A percentile compares a stretch with the other conserved stretches of the same genome.
These are phyloP conservation scores for Amylocystis lapponica DNA, from an alignment of 768 basidiomycete species.

Conservation along the genomic window DNA sequence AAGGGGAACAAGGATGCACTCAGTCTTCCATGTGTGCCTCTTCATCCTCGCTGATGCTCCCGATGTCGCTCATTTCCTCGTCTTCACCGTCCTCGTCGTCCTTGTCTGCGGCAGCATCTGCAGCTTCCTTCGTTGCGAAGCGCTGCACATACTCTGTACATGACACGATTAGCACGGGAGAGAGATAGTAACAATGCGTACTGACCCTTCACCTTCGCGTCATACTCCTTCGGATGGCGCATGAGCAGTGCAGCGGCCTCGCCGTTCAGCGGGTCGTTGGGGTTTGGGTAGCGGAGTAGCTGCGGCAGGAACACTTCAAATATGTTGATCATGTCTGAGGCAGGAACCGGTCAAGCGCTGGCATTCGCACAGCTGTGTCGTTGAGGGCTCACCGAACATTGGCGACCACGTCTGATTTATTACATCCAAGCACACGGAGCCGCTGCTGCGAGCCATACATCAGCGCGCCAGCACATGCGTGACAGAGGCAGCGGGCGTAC, in stretches of 20 bases:
- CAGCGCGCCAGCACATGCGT: neutral
- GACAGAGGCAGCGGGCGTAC: slow-evolving; percentile 43
- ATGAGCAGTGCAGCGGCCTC: slow-evolving; percentile 96
- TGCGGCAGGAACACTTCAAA: slow-evolving; percentile 98
- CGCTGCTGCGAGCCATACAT: slow-evolving; percentile 57
- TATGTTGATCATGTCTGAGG: slow-evolving; percentile 96
- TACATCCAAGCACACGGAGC: slow-evolving; percentile 96
- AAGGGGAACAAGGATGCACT: slow-evolving; percentile 15
- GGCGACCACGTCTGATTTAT: slow-evolving; percentile 99
- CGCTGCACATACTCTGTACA: slow-evolving; percentile 89
- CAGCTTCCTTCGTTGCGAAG: slow-evolving; percentile 87
- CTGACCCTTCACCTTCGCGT: slow-evolving; percentile 81
- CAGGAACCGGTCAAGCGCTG: neutral
- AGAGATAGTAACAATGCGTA: neutral
- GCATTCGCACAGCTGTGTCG: too few relatives aligned
- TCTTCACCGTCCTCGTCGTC: slow-evolving; percentile 67
- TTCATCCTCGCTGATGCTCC: slow-evolving; percentile 73
- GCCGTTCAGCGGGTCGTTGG: slow-evolving; percentile 95
- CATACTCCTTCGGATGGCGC: slow-evolving; percentile 96
- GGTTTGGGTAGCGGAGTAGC: slow-evolving; percentile 95
- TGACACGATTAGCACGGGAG: neutral
- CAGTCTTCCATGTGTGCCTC: slow-evolving; percentile 18
- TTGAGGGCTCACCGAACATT: slow-evolving; percentile 81
- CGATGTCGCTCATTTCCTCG: slow-evolving; percentile 84
- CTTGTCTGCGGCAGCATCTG: slow-evolving; percentile 63